A percentile compares a stretch with the other conserved stretches of the same genome.
Conservation (phyloP, 306 rosid species). For the Nissolia schottii region DNA sequence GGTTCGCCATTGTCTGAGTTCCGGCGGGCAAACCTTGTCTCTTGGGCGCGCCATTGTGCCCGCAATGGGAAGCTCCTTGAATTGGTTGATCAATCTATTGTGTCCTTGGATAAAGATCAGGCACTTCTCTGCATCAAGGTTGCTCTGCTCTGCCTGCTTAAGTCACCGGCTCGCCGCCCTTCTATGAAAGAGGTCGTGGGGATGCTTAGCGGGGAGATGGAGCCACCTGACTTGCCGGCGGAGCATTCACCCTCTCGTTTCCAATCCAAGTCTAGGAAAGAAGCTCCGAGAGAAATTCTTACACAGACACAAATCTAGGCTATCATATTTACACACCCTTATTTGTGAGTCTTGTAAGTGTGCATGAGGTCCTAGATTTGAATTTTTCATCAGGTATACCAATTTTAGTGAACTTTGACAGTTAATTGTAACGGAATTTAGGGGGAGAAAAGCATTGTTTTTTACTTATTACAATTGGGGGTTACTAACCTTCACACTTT, state of each 20-base stretch:
- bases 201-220: slow-evolving; percentile 59
- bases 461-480: background rate
- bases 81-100: slow-evolving; percentile 53
- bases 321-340: too few species aligned
- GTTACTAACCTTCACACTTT: background rate
- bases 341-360: too few species aligned
- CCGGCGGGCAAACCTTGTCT: slow-evolving; percentile 66
- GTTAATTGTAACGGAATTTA: background rate
- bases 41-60: slow-evolving; percentile 77
- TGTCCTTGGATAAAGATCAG: slow-evolving; percentile 47
- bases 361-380: too few species aligned
- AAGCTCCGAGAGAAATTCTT: slow-evolving; percentile 43
- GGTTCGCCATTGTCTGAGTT: slow-evolving; percentile 67
- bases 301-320: too few species aligned
- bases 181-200: slow-evolving; percentile 74
- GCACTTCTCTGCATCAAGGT: slow-evolving; percentile 67
- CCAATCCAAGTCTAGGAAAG: slow-evolving; percentile 39
- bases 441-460: background rate
- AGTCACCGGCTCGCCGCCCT: slow-evolving; percentile 66
- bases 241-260: slow-evolving; percentile 52
- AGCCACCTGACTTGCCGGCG: slow-evolving; percentile 49
- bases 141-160: slow-evolving; percentile 70
- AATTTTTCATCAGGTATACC: background rate
- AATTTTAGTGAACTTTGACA: slow-evolving; percentile 3
- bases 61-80: slow-evolving; percentile 73